Conservation (phyloP, 164 flowering plant genomes). For the Stephania yunnanensis region DNA sequence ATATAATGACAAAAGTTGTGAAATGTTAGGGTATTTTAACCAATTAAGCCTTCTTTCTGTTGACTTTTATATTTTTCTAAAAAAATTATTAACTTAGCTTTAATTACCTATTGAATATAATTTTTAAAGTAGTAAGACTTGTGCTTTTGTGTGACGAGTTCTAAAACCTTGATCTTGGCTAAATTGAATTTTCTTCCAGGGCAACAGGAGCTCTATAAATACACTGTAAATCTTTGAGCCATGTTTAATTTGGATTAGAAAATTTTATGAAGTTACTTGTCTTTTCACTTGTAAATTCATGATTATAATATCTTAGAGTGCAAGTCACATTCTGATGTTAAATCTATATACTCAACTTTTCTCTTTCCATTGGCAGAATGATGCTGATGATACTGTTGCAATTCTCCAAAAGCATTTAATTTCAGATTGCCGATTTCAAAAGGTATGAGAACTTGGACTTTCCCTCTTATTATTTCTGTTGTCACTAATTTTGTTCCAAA, state of each 20-base stretch:
- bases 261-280: background rate
- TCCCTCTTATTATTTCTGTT: background rate
- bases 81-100: too few relatives aligned
- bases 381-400: slow-evolving; percentile 44
- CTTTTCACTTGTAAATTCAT: background rate
- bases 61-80: background rate
- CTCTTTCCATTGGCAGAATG: slow-evolving; percentile 40
- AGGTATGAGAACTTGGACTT: slow-evolving; percentile 37
- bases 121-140: too few relatives aligned
- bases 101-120: too few relatives aligned
- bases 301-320: background rate
- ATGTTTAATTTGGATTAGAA: background rate
- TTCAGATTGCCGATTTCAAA: slow-evolving; percentile 51
- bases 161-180: too few relatives aligned
- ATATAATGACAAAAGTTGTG: too few relatives aligned
- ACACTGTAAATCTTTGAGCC: background rate
- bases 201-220: too few relatives aligned
- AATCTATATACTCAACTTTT: background rate
- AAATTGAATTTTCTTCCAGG: too few relatives aligned
- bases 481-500: background rate
- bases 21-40: too few relatives aligned
- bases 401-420: slow-evolving; percentile 58
- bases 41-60: too few relatives aligned
- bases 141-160: too few relatives aligned
- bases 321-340: too few relatives aligned